Evolutionary conservation across 176 grass and related monocot species (phyloP), one percentile per base, ranked within the genome.

Genomic region (Ensete glaucum): DNA sequence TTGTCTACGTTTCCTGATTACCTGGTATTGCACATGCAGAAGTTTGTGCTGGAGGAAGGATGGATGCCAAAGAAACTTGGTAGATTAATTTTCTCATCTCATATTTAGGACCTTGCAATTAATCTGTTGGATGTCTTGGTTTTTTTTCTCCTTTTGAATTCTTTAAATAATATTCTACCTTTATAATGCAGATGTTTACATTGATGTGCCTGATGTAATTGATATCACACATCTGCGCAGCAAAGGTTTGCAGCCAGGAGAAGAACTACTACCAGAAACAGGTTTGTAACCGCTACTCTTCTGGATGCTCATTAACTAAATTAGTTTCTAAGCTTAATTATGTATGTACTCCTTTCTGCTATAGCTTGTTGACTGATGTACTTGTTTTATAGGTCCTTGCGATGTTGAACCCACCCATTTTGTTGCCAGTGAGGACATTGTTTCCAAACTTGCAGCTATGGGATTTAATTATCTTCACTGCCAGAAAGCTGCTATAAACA

Each of bases 61-160:
- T 99, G 95, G 91, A 91, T 94, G 73, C 95, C 88, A 55, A 94
- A 99, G 81, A 99, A 99, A 82, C 88, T 99, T 6, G 91, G 96
- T 94, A 94, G 49, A 76, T 64, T 26, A 29, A n/a, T 72, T 24
- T 20, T 73, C 34, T 24, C 25, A 55, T 0, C 1, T 56, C 62
- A 43, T 43, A 43, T 43, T 43, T 43, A 43, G 34, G 34, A 43
- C 34, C 34, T 43, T 43, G 3, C 34, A 43, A 43, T 43, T 43
- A 43, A 43, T 43, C 34, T 6, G 34, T 43, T 43, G 34, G 34
- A 6, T 2, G 14, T 43, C 11, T 75, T 51, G 19, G 12, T 15
- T 9, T 22, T 63, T 77, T 13, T 6, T 43, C 49, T 59, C 59
- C 11, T 15, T 12, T 59, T 8, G 34, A 15, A 22, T 34, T 56